phyloP scores from a whole-genome alignment of 2,329 filamentous ascomycete genomes.

The Fusarium sp. region DNA sequence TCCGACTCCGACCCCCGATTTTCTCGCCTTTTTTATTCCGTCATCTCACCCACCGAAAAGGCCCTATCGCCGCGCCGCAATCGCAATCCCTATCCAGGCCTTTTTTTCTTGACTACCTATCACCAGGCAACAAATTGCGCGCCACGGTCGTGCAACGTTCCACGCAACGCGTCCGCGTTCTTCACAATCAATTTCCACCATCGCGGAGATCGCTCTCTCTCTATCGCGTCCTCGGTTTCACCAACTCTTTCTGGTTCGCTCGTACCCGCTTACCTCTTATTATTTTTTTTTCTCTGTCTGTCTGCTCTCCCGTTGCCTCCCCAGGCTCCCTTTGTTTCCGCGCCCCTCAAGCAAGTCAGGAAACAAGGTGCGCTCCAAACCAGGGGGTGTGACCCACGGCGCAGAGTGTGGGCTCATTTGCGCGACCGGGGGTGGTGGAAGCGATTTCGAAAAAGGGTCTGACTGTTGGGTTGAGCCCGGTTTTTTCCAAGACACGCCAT shows the following conservation, averaged over 20 bases:
- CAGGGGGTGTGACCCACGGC: conserved; percentile 31
- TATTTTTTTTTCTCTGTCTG: neutral
- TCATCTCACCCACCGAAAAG: conserved; percentile 5
- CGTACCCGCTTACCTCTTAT: neutral
- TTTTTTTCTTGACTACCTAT: conserved; percentile 26
- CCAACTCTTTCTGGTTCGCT: neutral
- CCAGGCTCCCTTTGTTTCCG: neutral
- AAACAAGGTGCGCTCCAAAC: conserved; percentile 22
- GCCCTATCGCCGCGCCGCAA: neutral
- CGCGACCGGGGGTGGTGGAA: conserved; percentile 36
- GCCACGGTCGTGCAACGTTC: conserved; percentile 31
- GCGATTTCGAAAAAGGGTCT: conserved; percentile 22
- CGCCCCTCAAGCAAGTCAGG: conserved; percentile 12
- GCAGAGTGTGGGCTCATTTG: conserved; percentile 39
- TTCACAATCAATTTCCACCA: neutral
- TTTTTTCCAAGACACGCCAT: conserved; percentile 36
- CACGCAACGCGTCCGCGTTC: conserved; percentile 17
- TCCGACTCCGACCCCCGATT: neutral
- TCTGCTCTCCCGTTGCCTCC: neutral
- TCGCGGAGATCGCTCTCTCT: neutral
- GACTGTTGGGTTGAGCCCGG: conserved; percentile 27
- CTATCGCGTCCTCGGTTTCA: neutral
- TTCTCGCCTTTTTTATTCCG: conserved; percentile 7
- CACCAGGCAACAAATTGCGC: conserved; percentile 17
- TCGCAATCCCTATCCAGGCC: neutral